These are phyloP conservation scores for Scenedesmus sp. DNA, from an alignment of 163 green algal species.

Conservation along the genomic window DNA sequence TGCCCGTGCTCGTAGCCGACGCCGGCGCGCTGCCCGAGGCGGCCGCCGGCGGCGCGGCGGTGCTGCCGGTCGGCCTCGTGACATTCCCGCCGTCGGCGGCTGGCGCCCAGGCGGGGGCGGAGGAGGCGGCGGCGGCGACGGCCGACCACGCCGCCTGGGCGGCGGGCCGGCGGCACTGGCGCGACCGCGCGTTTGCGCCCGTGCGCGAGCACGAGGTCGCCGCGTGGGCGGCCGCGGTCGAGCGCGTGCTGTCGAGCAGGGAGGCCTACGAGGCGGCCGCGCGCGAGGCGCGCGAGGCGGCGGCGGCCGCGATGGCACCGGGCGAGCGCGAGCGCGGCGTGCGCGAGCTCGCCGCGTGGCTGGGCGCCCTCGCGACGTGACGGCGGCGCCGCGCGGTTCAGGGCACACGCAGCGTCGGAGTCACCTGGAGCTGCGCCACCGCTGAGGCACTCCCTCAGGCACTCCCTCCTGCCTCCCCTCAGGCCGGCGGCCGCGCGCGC, in stretches of 20 bases:
- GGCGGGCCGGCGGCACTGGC: neutral
- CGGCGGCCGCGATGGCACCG: no score
- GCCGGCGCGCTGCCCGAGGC: conserved; percentile 33
- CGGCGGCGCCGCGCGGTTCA: no score
- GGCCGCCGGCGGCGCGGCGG: conserved; percentile 7
- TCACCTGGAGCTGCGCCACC: no score
- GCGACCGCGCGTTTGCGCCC: neutral
- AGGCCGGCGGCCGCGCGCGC: no score
- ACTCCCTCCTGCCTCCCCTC: no score
- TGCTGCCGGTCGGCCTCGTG: neutral
- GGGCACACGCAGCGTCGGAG: no score
- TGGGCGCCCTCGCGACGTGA: no score
- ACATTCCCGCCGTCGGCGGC: neutral
- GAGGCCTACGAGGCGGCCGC: no score
- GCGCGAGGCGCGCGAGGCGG: no score
- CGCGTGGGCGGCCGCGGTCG: neutral
- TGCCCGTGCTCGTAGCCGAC: conserved; percentile 35
- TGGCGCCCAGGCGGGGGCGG: neutral
- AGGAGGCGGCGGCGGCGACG: neutral
- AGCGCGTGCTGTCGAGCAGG: conserved; percentile 5
- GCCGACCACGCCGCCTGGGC: neutral
- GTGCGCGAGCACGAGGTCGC: neutral
- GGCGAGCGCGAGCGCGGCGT: no score
- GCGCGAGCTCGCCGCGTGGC: no score
- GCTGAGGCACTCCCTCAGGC: no score